Evolutionary conservation across 192 early-diverging fungal species (phyloP).

Genomic region (Coemansia sp.): DNA sequence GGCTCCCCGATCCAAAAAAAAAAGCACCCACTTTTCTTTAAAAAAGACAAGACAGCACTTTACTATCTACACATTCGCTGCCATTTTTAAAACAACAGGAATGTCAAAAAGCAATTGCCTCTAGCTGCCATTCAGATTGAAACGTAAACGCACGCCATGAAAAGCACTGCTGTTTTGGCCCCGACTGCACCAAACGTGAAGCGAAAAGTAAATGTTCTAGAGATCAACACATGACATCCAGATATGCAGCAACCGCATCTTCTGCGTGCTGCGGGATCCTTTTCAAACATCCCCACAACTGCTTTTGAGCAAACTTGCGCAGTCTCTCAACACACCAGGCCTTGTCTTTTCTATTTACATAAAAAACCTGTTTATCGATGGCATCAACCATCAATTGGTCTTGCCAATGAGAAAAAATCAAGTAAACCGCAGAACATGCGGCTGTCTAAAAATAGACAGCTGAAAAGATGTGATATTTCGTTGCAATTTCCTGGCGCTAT

Average conservation of each 20-base stretch:
- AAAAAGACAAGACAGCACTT: not conserved
- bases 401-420: constrained; percentile 7
- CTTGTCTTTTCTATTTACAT: not conserved
- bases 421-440: constrained; percentile 4
- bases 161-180: not conserved
- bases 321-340: not conserved
- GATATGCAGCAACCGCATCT: constrained; percentile 5
- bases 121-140: not conserved
- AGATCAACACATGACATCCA: not conserved
- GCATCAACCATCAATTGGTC: not conserved
- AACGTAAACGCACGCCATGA: not conserved
- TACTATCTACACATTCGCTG: not conserved
- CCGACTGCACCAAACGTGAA: not conserved
- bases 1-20: not conserved
- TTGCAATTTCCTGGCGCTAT: not conserved
- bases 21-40: not conserved
- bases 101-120: not conserved
- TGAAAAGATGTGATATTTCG: not conserved
- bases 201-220: not conserved
- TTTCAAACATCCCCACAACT: constrained; percentile 11
- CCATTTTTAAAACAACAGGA: constrained; percentile 4
- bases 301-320: not conserved
- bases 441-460: not conserved
- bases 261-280: constrained; percentile 19
- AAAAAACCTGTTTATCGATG: not conserved